Base-by-base conservation (phyloP, 805 yeast genomes). In the Yarrowia sp. region DNA sequence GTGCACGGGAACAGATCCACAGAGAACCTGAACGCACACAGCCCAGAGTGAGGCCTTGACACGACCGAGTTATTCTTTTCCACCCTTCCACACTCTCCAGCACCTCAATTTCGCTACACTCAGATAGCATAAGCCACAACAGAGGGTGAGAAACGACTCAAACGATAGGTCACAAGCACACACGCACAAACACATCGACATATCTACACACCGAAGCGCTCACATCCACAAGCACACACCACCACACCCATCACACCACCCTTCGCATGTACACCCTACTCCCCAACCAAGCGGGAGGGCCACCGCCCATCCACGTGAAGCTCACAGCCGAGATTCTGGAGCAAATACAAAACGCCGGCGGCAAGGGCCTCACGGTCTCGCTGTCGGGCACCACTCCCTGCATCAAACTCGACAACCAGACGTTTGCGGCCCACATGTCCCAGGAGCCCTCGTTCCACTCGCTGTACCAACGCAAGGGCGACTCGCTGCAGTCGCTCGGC, bases 241-340 rank as follows among this genome's bases (percentile, higher is more conserved):
- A 22, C 7, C 32, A 11, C 32, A 22, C 16, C 10, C 14, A 14
- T 7, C 53, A 14, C 38, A 7, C 38, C 19, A 12, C 36, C 19
- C 35, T 15, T 15, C 26, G 50, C 50, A 58, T 59, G 65, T 59
- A 59, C 65, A 59, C 65, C 50, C 42, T 59, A 14, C 65, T 59
- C 16, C 65, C 65, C 26, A 59, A 59, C 65, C 52, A 59, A n/a
- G 52, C 42, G 8, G 65, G 52, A 45, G 65, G 65, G 5, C 67
- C 67, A 2, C 67, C 67, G 38, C 56, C 56, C 11, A 63, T 63
- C 48, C 67, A 63, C 11, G 67, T 63, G n/a, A 63, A 63, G 67
- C 67, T 63, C 56, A 63, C 67, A 19, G 67, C 67, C 40, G 67
- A 63, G 67, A 38, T 63, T 19, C 67, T 63, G 16, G 56, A 63